Evolutionary conservation across 441 rosid genomes (phyloP), one percentile per base, ranked within the genome.

Genomic region (Gossypium schwendimanii): DNA sequence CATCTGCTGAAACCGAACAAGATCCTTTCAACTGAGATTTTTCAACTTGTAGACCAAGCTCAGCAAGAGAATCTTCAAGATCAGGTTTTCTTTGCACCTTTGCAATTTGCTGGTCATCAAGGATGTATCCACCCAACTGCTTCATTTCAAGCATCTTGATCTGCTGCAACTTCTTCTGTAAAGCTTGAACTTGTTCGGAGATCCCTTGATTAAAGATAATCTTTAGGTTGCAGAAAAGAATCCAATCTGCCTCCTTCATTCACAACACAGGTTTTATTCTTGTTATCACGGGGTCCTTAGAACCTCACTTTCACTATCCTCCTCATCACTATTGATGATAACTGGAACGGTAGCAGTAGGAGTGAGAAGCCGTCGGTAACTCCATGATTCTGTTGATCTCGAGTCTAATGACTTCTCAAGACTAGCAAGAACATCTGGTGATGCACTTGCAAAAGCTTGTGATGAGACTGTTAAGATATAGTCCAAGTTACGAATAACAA

Each of bases 321-420:
- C 97, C 82, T 88, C 97, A 83, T 89, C 98, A 75, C 91, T 88
- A 69, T 82, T 84, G 77, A 90, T 76, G 64, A 91, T 74, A 62
- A 87, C 89, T 47, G 97, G 95, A 24, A 24, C 0, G 57, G 90
- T 85, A 54, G 99, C 97, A 1, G 99, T 93, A 45, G 95, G 95
- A 36, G 94, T 87, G 69, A 97, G 99, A 58, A 95, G 95, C 77
- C 87, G 86, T 36, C 96, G 85, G 44, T 79, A 84, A 83, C 97
- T 87, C 99, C 99, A 95, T 41, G 87, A 66, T 74, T 95, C 98
- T 17, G 98, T 87, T 76, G 98, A 95, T 81, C 92, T 93, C 64
- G 71, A 75, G 79, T 93, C 97, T 73, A 95, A 82, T 55, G 81
- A 75, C 78, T 85, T 91, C 86, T 95, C 98, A 47, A 95, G 94